Conservation (phyloP, 2,329 filamentous ascomycete genomes). For the Pseudogymnoascus sp. region DNA sequence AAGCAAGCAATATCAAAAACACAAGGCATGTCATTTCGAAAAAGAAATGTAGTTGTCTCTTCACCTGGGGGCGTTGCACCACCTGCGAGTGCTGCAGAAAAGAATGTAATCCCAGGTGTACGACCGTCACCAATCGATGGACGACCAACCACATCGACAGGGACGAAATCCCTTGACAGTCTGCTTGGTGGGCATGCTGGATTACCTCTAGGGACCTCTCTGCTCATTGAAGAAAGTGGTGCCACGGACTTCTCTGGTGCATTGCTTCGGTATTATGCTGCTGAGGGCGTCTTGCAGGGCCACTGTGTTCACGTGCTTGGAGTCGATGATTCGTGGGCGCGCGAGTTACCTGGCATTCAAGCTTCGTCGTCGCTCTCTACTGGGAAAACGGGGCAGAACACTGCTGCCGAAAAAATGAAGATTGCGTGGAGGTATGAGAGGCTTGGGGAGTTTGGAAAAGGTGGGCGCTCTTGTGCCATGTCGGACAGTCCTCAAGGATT, state of each 20-base stretch:
- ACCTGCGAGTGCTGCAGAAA: constrained; percentile 19
- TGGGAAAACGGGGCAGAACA: constrained; percentile 33
- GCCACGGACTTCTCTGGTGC: constrained; percentile 91
- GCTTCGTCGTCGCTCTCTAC: constrained; percentile 28
- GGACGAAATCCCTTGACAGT: constrained; percentile 75
- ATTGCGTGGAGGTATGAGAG: constrained; percentile 97
- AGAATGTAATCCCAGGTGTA: constrained; percentile 43
- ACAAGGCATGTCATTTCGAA: constrained; percentile 56
- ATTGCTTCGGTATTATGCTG: constrained; percentile 80
- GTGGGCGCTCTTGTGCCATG: constrained; percentile 26
- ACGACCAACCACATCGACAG: constrained; percentile 82
- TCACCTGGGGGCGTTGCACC: constrained; percentile 22
- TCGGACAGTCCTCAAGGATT: constrained; percentile 11
- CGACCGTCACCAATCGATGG: constrained; percentile 86
- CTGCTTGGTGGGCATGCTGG: constrained; percentile 82
- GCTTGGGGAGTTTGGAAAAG: constrained; percentile 61
- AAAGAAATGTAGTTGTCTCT: constrained; percentile 54
- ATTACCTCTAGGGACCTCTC: constrained; percentile 68
- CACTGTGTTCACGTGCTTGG: constrained; percentile 84
- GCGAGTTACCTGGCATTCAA: constrained; percentile 71
- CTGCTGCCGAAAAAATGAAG: constrained; percentile 68
- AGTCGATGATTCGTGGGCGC: constrained; percentile 69
- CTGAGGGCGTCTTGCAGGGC: constrained; percentile 85
- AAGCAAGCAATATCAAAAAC: not conserved
- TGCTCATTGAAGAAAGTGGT: constrained; percentile 80